A percentile compares a stretch with the other conserved stretches of the same genome.
phyloP scores from a whole-genome alignment of 345 rosid species.

The Combretum micranthum region DNA sequence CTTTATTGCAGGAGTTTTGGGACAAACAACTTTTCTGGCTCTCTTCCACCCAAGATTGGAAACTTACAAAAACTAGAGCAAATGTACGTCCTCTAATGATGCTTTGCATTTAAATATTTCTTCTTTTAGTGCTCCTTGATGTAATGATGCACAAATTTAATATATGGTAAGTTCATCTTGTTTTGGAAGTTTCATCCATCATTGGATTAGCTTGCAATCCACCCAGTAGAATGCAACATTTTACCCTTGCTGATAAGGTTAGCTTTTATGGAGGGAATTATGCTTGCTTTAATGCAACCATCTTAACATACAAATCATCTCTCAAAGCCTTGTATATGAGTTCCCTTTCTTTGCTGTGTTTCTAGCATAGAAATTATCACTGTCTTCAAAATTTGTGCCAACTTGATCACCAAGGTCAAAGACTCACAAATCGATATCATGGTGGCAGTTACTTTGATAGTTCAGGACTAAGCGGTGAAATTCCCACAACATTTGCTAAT shows the following conservation, averaged over 20 bases:
- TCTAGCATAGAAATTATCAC: not conserved
- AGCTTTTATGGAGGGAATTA: too few species aligned
- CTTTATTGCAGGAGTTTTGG: constrained; percentile 26
- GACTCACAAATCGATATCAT: not conserved
- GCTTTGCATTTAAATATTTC: not conserved
- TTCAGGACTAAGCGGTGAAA: constrained; percentile 44
- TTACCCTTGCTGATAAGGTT: too few species aligned
- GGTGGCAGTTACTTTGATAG: constrained; percentile 43
- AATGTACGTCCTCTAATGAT: constrained; percentile 35
- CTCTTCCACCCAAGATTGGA: constrained; percentile 56
- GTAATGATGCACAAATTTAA: not conserved
- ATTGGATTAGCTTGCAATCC: too few species aligned
- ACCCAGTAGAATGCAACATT: too few species aligned
- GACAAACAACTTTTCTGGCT: constrained; percentile 58
- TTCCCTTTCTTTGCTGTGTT: too few species aligned
- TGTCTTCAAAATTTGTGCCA: not conserved
- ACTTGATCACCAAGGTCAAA: not conserved
- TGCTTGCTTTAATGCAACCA: too few species aligned
- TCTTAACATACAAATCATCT: too few species aligned
- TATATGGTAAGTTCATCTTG: not conserved
- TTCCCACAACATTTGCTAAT: constrained; percentile 39
- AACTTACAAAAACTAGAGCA: constrained; percentile 31
- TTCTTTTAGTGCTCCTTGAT: not conserved
- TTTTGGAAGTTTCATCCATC: too few species aligned
- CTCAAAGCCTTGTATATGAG: too few species aligned